Evolutionary conservation across 2,329 filamentous ascomycete genomes (phyloP).

Genomic region (Xylariaceae sp.): DNA sequence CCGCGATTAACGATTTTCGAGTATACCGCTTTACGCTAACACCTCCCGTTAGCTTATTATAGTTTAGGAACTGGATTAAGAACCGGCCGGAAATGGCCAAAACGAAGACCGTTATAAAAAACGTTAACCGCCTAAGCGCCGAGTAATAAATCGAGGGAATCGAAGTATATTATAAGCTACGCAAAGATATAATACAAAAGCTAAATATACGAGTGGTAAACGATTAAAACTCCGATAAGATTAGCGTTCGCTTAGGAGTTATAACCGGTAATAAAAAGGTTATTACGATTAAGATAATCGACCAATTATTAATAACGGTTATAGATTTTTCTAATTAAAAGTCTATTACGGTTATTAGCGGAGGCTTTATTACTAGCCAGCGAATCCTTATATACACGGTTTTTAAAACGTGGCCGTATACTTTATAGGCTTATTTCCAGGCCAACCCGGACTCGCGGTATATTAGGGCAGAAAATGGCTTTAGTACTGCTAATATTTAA

Average conservation of each 20-base stretch:
- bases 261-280: neutral
- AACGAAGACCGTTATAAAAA: neutral
- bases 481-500: neutral
- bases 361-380: neutral
- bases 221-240: neutral
- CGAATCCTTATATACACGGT: neutral
- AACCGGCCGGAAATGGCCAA: neutral
- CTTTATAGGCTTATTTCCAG: neutral
- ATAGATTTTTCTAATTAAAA: neutral
- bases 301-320: neutral
- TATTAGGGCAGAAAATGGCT: neutral
- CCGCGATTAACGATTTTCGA: neutral
- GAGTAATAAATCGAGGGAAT: neutral
- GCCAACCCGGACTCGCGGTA: neutral
- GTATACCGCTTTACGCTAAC: neutral
- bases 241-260: neutral
- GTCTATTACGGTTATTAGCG: neutral
- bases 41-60: neutral
- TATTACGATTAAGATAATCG: too few species aligned
- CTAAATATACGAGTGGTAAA: neutral
- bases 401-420: neutral
- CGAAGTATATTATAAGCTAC: neutral
- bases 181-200: neutral
- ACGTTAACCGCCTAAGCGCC: too few species aligned
- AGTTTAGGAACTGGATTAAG: neutral